Conservation (phyloP, 1,139 yeast genomes). For the Eremothecium cymbalariae region DNA sequence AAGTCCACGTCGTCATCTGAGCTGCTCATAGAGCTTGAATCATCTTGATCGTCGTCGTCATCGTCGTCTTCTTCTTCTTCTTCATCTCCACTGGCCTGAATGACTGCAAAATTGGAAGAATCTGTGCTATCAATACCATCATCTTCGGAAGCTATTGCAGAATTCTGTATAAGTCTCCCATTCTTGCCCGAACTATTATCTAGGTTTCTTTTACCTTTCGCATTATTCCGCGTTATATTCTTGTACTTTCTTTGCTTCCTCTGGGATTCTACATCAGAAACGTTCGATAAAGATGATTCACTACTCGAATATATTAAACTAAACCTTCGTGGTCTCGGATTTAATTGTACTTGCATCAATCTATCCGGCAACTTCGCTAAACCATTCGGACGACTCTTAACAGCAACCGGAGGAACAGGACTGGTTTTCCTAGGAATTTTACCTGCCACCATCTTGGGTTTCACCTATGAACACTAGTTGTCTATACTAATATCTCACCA, state of each 20-base stretch:
- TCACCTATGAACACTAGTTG: neutral
- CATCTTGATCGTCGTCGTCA: conserved; percentile 34
- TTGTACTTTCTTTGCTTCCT: conserved; percentile 10
- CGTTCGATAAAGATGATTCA: conserved; percentile 27
- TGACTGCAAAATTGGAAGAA: conserved; percentile 20
- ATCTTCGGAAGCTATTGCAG: conserved; percentile 8
- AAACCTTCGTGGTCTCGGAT: conserved; percentile 29
- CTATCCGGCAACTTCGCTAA: conserved; percentile 14
- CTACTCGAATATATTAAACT: conserved; percentile 31
- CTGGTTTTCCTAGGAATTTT: conserved; percentile 22
- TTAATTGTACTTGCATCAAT: conserved; percentile 6
- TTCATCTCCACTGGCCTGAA: conserved; percentile 29
- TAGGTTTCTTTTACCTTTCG: conserved; percentile 17
- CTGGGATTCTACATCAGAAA: conserved; percentile 19
- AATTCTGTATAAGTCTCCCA: conserved; percentile 27
- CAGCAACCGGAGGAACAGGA: conserved; percentile 7
- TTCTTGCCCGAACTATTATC: conserved; percentile 26
- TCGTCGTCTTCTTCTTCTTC: conserved; percentile 35
- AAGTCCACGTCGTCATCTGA: conserved; percentile 65
- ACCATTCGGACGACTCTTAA: conserved; percentile 21
- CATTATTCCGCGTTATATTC: conserved; percentile 12
- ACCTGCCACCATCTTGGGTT: conserved; percentile 17
- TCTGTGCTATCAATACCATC: conserved; percentile 19
- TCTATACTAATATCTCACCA: no score
- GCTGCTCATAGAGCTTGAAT: conserved; percentile 36